Evolutionary conservation across 1,284 basidiomycete species (phyloP), one percentile per base, ranked within the genome.

Genomic region (Rhizoctonia solani): DNA sequence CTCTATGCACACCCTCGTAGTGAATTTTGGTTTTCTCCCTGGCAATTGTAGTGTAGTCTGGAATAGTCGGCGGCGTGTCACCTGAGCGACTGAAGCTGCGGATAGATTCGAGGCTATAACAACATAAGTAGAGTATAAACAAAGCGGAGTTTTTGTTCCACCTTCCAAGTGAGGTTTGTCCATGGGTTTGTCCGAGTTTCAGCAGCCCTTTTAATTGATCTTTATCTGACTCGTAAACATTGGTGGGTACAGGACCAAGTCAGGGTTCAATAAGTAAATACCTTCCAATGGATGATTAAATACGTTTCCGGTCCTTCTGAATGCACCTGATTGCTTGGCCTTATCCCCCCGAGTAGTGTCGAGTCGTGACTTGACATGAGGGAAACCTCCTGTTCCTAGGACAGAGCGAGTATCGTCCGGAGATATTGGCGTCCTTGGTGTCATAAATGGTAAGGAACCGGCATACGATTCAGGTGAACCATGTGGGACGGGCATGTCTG

Each of bases 361-460:
- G 44, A 1, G 58, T 49, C 44, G 25, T 50, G 8, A 47, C 19
- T 56, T 37, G 27, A 37, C 39, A 44, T 32, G 16, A 25, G 56
- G 34, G 19, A 53, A 42, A 14, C 59, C 59, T 14, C n/a, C n/a
- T n/a, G n/a, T n/a, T n/a, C n/a, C n/a, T n/a, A n/a, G n/a, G n/a
- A n/a, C n/a, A n/a, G n/a, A n/a, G n/a, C n/a, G n/a, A n/a, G n/a
- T n/a, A n/a, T 59, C 59, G 39, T 65, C 59, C n/a, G 59, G 59
- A 9, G 59, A 53, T 65, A 41, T 65, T 1, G 59, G 59, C 21
- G 56, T 59, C 16, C 56, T n/a, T n/a, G 56, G 56, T 16, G 56
- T 59, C 56, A 59, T 59, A 16, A 41, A 49, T 21, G 56, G 42
- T 41, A 50, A 25, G 1, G 49, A 37, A 32, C 25, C 16, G 25